These are phyloP conservation scores for Colletotrichum sp. DNA, from an alignment of 2,329 filamentous ascomycete genomes.

Conservation along the genomic window DNA sequence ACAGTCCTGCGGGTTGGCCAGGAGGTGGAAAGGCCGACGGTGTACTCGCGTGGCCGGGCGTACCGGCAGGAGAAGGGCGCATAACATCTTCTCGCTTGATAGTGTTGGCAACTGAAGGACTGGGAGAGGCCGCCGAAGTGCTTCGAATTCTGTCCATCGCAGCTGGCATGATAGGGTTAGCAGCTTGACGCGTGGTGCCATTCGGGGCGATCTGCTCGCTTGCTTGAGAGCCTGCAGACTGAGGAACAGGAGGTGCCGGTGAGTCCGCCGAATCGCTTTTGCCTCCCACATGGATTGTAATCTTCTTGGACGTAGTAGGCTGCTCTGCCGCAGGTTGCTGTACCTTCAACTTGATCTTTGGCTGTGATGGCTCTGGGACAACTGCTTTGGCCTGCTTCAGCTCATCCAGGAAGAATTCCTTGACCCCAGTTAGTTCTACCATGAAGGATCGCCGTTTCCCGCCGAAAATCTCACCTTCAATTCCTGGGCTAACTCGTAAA, in stretches of 20 bases:
- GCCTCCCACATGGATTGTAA: conserved; percentile 74
- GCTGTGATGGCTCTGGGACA: conserved; percentile 74
- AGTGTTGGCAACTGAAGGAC: conserved; percentile 39
- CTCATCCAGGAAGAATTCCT: conserved; percentile 73
- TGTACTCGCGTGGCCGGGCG: conserved; percentile 25
- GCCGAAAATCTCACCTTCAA: conserved; percentile 65
- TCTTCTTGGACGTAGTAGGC: conserved; percentile 57
- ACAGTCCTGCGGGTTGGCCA: conserved; percentile 22
- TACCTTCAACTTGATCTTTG: conserved; percentile 83
- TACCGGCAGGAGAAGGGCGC: conserved; percentile 35
- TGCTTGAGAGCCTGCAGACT: conserved; percentile 36
- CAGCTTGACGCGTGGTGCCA: conserved; percentile 17
- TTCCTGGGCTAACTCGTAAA: conserved; percentile 77
- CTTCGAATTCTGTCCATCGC: conserved; percentile 33
- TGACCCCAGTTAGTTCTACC: conserved; percentile 16
- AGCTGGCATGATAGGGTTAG: conserved; percentile 12
- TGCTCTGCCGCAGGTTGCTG: conserved; percentile 42
- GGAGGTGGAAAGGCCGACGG: conserved; percentile 8
- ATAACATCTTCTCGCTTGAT: conserved; percentile 40
- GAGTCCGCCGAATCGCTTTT: conserved; percentile 60
- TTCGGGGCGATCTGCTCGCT: conserved; percentile 38
- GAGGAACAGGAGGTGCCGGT: conserved; percentile 45
- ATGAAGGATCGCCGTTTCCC: too few species aligned
- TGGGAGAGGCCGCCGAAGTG: conserved; percentile 48
- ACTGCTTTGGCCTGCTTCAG: conserved; percentile 74